Conservation (phyloP, 805 yeast species). For the Priceomyces fermenticarens region DNA sequence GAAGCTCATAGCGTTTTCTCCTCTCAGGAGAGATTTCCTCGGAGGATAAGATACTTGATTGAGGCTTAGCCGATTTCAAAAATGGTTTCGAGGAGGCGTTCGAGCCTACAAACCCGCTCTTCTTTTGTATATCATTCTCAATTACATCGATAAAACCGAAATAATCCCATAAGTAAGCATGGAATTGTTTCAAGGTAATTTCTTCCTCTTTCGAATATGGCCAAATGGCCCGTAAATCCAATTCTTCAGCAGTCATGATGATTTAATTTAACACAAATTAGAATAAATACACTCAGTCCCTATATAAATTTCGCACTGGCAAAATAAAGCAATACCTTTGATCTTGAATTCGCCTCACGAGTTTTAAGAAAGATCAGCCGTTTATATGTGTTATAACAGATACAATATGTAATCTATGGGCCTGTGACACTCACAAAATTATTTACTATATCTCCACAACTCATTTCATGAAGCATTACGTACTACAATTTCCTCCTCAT, state of each 20-base stretch:
- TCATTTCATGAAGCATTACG: too few relatives aligned
- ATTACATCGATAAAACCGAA: constrained; percentile 44
- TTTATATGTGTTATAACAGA: too few relatives aligned
- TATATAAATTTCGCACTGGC: too few relatives aligned
- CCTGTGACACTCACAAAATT: too few relatives aligned
- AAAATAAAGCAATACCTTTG: too few relatives aligned
- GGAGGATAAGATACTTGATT: not conserved
- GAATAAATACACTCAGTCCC: too few relatives aligned
- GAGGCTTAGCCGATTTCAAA: not conserved
- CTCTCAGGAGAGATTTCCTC: constrained; percentile 2
- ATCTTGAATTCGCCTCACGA: too few relatives aligned
- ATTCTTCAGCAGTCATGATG: constrained; percentile 1
- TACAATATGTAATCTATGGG: too few relatives aligned
- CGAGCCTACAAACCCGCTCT: constrained; percentile 20
- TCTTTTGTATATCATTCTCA: constrained; percentile 16
- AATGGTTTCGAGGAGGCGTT: constrained; percentile 8
- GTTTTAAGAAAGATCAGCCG: too few relatives aligned
- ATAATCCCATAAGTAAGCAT: constrained; percentile 61
- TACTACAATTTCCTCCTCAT: too few relatives aligned
- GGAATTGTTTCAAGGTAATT: constrained; percentile 59
- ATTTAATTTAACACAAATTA: too few relatives aligned
- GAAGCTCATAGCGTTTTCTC: constrained; percentile 2
- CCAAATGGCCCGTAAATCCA: not conserved
- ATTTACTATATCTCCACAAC: too few relatives aligned
- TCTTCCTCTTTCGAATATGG: constrained; percentile 46